A percentile compares a stretch with the other conserved stretches of the same genome.
phyloP scores from a whole-genome alignment of 1,284 basidiomycete genomes.

The Rhizopogon hawkerae region DNA sequence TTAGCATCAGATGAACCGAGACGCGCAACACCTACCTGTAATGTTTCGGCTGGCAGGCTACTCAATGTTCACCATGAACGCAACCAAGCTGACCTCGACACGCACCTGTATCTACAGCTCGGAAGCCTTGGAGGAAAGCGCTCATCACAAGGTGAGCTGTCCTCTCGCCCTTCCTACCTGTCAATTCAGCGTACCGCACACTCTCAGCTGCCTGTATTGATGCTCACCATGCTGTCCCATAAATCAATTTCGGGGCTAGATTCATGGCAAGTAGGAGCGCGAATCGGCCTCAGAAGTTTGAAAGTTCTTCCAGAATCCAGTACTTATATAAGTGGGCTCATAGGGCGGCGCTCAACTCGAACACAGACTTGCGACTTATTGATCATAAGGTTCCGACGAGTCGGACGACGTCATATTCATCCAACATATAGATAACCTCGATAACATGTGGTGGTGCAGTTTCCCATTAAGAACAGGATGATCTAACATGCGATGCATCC shows the following conservation, averaged over 20 bases:
- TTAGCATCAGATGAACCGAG: neutral
- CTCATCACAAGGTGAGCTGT: slow-evolving; percentile 60
- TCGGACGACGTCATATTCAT: too few species aligned
- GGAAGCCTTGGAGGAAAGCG: slow-evolving; percentile 68
- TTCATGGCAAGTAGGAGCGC: neutral
- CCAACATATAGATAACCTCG: too few species aligned
- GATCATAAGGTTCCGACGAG: too few species aligned
- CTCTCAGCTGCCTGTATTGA: neutral
- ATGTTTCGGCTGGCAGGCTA: slow-evolving; percentile 71
- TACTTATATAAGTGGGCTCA: neutral
- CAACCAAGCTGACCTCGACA: slow-evolving; percentile 4
- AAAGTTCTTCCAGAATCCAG: too few species aligned
- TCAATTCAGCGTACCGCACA: slow-evolving; percentile 4
- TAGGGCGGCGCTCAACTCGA: neutral
- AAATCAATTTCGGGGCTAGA: slow-evolving; percentile 42
- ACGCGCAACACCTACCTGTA: slow-evolving; percentile 42
- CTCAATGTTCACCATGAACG: slow-evolving; percentile 8
- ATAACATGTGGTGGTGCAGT: too few species aligned
- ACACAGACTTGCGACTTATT: too few species aligned
- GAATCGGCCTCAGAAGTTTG: too few species aligned
- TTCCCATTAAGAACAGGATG: too few species aligned
- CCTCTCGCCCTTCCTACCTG: slow-evolving; percentile 59
- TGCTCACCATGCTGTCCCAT: slow-evolving; percentile 60
- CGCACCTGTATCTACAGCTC: slow-evolving; percentile 71
- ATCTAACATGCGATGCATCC: neutral